These are phyloP conservation scores for Neofusicoccum parvum DNA, from an alignment of 2,329 filamentous ascomycete genomes.

Conservation along the genomic window DNA sequence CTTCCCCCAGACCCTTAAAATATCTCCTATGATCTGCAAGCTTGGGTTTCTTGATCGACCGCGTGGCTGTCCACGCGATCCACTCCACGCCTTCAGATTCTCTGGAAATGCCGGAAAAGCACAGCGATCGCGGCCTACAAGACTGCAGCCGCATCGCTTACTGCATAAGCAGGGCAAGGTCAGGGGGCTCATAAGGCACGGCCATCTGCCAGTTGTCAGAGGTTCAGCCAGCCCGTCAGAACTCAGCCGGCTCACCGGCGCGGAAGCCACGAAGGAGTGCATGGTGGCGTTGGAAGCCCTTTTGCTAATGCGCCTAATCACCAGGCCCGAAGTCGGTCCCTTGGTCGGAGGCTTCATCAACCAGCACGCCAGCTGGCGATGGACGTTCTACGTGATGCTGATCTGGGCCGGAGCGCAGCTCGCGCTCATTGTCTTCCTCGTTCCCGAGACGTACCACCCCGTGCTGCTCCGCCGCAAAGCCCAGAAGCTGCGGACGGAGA, in stretches of 20 bases:
- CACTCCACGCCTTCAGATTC: neutral
- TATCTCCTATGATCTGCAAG: constrained; percentile 17
- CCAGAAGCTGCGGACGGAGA: constrained; percentile 67
- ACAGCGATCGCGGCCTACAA: neutral
- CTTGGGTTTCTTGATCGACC: constrained; percentile 6
- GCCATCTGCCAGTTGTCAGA: neutral
- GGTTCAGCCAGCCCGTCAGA: constrained; percentile 15
- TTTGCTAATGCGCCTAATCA: constrained; percentile 30
- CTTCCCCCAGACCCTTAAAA: neutral
- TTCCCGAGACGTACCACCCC: constrained; percentile 83
- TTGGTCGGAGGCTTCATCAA: constrained; percentile 81
- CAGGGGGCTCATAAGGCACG: neutral
- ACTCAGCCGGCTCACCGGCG: constrained; percentile 15
- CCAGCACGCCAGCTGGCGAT: constrained; percentile 66
- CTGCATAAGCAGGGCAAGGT: constrained; percentile 3
- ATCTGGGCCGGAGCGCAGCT: constrained; percentile 74
- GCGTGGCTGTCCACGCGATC: constrained; percentile 3
- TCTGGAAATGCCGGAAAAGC: constrained; percentile 10
- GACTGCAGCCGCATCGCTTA: neutral
- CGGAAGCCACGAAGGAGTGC: constrained; percentile 10
- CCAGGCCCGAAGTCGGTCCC: constrained; percentile 58
- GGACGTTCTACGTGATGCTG: constrained; percentile 71
- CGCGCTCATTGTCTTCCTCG: constrained; percentile 66
- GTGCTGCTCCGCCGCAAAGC: constrained; percentile 76
- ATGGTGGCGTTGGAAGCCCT: constrained; percentile 1